Evolutionary conservation across 2,329 filamentous ascomycete species (phyloP).

Genomic region (Ophiostoma sp.): DNA sequence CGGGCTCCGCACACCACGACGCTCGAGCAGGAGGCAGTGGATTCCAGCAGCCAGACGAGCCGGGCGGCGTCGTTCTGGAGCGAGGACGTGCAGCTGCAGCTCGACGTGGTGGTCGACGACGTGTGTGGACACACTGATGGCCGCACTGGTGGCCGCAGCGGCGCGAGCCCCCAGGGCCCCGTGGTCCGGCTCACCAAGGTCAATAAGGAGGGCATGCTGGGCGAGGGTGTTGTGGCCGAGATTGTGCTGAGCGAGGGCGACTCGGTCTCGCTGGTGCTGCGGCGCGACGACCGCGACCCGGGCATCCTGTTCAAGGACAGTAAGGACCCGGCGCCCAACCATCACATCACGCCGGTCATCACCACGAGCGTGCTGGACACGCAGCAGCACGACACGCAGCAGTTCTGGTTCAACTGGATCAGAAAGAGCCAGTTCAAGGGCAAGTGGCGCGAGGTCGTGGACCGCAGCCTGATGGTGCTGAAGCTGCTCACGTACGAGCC

Average conservation of each 20-base stretch:
- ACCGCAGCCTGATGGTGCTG: conserved; percentile 65
- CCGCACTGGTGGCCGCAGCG: background rate
- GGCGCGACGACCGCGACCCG: conserved; percentile 51
- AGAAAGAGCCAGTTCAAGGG: conserved; percentile 65
- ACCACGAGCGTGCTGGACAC: conserved; percentile 53
- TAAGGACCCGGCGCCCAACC: background rate
- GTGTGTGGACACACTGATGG: background rate
- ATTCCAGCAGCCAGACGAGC: conserved; percentile 40
- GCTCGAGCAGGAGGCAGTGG: conserved; percentile 43
- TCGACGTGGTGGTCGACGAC: conserved; percentile 52
- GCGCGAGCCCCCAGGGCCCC: conserved; percentile 36
- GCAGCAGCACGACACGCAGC: conserved; percentile 64
- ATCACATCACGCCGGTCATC: conserved; percentile 53
- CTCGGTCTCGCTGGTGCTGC: conserved; percentile 62
- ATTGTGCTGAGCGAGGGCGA: conserved; percentile 61
- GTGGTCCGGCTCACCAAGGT: conserved; percentile 52
- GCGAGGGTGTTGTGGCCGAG: conserved; percentile 58
- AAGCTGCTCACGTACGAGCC: conserved; percentile 75
- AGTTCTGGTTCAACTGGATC: conserved; percentile 71
- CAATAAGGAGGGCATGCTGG: conserved; percentile 47
- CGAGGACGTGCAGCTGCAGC: conserved; percentile 54
- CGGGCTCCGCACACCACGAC: conserved; percentile 56
- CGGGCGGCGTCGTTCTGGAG: conserved; percentile 61
- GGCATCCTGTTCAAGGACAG: background rate
- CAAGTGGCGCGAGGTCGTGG: conserved; percentile 66